Percentiles rank a stretch among this genome's conserved stretches.
Evolutionary conservation across 2,329 filamentous ascomycete species (phyloP).

Genomic region (Colletotrichum theobromicola): DNA sequence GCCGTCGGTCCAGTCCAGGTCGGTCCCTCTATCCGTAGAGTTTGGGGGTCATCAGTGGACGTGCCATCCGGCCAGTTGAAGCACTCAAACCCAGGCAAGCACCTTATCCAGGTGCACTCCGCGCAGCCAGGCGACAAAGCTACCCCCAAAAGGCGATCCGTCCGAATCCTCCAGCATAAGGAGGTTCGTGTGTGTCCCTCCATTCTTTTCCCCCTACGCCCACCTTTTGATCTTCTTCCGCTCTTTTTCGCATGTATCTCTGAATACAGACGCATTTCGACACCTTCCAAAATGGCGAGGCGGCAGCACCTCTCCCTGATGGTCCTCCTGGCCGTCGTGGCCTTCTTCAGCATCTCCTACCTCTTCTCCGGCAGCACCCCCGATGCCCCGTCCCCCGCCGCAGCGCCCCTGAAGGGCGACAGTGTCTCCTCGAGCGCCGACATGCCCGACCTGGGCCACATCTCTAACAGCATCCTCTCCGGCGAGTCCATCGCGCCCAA

Average conservation of each 20-base stretch:
- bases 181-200: neutral
- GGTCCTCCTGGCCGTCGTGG: slow-evolving; percentile 58
- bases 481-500: slow-evolving; percentile 80
- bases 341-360: slow-evolving; percentile 64
- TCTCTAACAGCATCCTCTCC: slow-evolving; percentile 58
- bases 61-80: neutral
- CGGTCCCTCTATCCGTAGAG: neutral
- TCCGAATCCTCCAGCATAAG: neutral
- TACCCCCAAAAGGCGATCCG: neutral
- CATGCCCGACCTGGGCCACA: slow-evolving; percentile 41
- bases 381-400: neutral
- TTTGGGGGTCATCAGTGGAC: neutral
- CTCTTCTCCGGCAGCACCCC: slow-evolving; percentile 55
- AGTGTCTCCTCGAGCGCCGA: slow-evolving; percentile 6
- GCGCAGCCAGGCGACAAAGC: neutral
- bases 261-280: neutral
- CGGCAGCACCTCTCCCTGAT: slow-evolving; percentile 58
- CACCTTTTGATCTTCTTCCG: neutral
- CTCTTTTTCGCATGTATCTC: neutral
- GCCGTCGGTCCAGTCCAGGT: neutral
- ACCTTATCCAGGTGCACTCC: neutral
- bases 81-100: neutral
- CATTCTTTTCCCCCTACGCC: neutral
- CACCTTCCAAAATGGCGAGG: slow-evolving; percentile 51
- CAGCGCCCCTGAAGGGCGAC: slow-evolving; percentile 24